These are phyloP conservation scores for Pseudogymnoascus sp. DNA, from an alignment of 2,329 filamentous ascomycete genomes.

Conservation along the genomic window DNA sequence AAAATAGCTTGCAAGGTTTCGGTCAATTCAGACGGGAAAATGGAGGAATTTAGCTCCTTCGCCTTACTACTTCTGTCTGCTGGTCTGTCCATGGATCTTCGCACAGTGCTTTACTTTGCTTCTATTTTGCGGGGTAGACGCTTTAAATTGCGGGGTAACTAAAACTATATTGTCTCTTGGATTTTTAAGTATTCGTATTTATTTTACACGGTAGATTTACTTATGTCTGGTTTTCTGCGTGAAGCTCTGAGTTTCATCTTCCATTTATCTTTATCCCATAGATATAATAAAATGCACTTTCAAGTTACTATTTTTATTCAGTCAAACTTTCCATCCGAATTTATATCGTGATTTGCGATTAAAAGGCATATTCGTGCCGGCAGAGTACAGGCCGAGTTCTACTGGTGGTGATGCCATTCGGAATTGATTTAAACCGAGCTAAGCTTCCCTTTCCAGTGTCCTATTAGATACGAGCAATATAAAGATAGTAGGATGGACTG, in stretches of 20 bases:
- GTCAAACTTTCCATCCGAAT: background rate
- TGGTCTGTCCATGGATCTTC: background rate
- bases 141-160: background rate
- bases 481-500: background rate
- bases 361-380: background rate
- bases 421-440: conserved; percentile 1
- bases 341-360: background rate
- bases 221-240: background rate
- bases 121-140: background rate
- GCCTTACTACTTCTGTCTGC: background rate
- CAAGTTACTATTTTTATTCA: background rate
- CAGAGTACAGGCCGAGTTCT: no score
- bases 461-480: background rate
- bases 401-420: background rate
- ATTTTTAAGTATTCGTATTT: background rate
- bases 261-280: background rate
- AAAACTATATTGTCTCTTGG: no score
- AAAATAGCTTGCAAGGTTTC: background rate
- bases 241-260: background rate
- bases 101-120: background rate
- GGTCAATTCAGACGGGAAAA: background rate
- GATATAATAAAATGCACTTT: background rate
- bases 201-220: background rate
- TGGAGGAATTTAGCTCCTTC: background rate
- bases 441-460: background rate